Base-by-base conservation (phyloP, 1,284 basidiomycete species). In the Gymnopus androsaceus region DNA sequence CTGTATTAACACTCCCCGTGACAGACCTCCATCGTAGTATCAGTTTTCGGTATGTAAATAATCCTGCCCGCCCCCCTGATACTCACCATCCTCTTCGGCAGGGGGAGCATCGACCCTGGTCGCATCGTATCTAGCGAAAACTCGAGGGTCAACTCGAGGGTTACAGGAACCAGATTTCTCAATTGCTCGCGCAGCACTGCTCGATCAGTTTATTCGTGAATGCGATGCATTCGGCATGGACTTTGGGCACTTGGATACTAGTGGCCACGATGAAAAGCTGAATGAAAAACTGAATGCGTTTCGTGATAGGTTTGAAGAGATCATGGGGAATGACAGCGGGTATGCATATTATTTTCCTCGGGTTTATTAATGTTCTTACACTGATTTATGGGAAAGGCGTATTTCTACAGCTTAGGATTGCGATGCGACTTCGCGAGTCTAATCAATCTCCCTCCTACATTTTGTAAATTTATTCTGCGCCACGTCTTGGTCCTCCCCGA, bases 101-200 rank as follows among this genome's bases (percentile, higher is more conserved):
- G 83, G 87, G 54, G 86, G 82, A 15, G 57, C 84, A 15, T 69
- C 86, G 3, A 90, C 87, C 0, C 45, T 88, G 28, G 78, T 85
- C 15, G 86, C 87, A 31, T 85, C 86, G 2, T 89, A 87, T 66
- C 75, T 89, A 28, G 87, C 88, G 5, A 81, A 83, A 17, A 75
- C 79, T 40, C 81, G 87, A 33, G 85, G 87, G 5, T n/a, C n/a
- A n/a, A n/a, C n/a, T n/a, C n/a, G n/a, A n/a, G n/a, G n/a, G n/a
- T 83, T 84, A 0, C 78, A 80, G 51, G 86, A 90, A 65, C 87
- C 87, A 1, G 85, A 90, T 62, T 58, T 76, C n/a, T 84, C 82
- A 0, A 72, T 75, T 21, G 67, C 70, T 7, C 77, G 79, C 17
- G 73, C 72, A 1, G 82, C 82, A 61, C 83, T 85, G 59, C 72